Conservation (phyloP, 495 filamentous ascomycete genomes). For the Umbilicaria muhlenbergii region DNA sequence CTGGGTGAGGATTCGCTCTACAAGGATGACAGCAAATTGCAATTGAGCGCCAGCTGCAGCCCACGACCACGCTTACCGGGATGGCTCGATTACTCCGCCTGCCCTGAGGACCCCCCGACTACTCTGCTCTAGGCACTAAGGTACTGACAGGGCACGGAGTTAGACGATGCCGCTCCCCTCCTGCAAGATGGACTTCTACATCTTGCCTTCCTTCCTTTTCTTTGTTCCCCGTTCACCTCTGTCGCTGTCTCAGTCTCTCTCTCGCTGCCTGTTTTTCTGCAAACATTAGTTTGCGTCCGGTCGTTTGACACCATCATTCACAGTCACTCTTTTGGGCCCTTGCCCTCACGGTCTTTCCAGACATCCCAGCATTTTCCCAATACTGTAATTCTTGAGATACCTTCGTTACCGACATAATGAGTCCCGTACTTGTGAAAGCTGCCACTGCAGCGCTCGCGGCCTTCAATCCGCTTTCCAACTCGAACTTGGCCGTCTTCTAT, state of each 20-base stretch:
- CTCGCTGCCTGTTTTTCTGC: constrained; percentile 14
- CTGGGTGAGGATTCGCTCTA: too few species aligned
- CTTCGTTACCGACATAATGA: not conserved
- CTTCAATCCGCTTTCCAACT: constrained; percentile 30
- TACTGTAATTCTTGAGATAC: constrained; percentile 7
- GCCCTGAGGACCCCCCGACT: too few species aligned
- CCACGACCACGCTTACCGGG: too few species aligned
- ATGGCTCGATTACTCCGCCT: too few species aligned
- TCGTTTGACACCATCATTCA: constrained; percentile 19
- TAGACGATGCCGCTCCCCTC: too few species aligned
- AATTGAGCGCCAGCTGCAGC: too few species aligned
- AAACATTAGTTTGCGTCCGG: constrained; percentile 34
- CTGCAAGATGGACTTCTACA: too few species aligned
- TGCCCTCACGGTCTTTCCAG: constrained; percentile 11
- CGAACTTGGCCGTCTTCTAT: constrained; percentile 52
- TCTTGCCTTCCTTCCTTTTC: not conserved
- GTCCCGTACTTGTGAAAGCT: not conserved
- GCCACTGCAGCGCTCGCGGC: constrained; percentile 17
- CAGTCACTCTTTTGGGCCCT: constrained; percentile 7
- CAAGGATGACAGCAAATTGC: too few species aligned
- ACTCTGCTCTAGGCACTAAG: too few species aligned
- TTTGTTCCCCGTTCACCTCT: not conserved
- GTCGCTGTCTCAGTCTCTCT: constrained; percentile 5
- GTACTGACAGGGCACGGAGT: too few species aligned
- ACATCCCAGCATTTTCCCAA: constrained; percentile 2